phyloP scores from a whole-genome alignment of 306 rosid species.

The Medicago arabica region DNA sequence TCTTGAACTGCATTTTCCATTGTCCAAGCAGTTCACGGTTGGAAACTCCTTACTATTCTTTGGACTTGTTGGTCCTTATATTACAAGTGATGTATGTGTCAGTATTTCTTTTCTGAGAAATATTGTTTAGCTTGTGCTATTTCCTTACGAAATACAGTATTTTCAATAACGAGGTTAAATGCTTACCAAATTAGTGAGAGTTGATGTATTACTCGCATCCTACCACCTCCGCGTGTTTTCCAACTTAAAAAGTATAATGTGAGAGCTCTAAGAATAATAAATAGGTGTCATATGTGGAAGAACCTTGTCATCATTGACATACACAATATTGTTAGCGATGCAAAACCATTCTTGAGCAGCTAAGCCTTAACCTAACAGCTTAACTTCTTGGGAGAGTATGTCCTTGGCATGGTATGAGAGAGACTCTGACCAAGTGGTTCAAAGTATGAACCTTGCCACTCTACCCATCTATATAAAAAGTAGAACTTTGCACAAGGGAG shows the following conservation, averaged over 20 bases:
- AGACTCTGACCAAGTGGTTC: background rate
- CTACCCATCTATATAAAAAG: conserved; percentile 12
- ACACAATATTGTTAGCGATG: conserved; percentile 1
- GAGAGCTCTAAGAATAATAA: background rate
- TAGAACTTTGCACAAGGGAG: background rate
- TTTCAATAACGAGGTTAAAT: background rate
- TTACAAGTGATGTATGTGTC: too few species aligned
- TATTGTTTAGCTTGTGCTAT: background rate
- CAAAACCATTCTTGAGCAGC: background rate
- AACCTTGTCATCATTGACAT: background rate
- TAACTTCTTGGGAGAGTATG: background rate
- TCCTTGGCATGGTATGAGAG: background rate
- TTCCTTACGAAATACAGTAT: background rate
- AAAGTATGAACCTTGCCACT: background rate
- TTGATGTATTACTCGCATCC: background rate
- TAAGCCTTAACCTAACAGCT: background rate
- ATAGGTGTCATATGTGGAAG: background rate
- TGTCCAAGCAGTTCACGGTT: too few species aligned
- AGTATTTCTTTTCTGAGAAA: background rate
- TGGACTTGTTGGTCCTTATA: too few species aligned
- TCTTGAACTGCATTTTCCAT: too few species aligned
- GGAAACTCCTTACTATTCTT: too few species aligned
- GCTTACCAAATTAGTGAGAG: background rate
- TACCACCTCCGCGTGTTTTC: background rate
- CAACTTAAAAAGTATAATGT: background rate